These are phyloP conservation scores for Colletotrichum trifolii DNA, from an alignment of 2,329 filamentous ascomycete species.

Conservation along the genomic window DNA sequence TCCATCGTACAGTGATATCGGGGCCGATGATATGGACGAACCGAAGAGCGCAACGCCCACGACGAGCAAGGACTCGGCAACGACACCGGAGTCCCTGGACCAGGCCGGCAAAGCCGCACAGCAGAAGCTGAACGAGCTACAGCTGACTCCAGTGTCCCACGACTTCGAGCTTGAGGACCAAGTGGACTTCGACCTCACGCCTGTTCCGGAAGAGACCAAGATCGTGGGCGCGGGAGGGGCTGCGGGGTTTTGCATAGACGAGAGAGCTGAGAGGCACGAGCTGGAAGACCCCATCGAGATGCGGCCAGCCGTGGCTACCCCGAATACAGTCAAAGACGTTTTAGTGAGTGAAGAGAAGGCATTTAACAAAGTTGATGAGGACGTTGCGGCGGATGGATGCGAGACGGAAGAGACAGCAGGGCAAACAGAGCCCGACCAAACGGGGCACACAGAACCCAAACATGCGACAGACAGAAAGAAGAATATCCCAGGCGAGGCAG, in stretches of 20 bases:
- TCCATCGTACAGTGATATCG: slow-evolving; percentile 52
- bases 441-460: slow-evolving; percentile 39
- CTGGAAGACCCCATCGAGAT: slow-evolving; percentile 5
- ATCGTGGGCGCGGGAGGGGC: slow-evolving; percentile 11
- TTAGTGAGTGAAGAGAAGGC: neutral
- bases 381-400: neutral
- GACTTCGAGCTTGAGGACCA: slow-evolving; percentile 3
- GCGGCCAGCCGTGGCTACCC: slow-evolving; percentile 9
- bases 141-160: slow-evolving; percentile 33
- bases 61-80: slow-evolving; percentile 28
- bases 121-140: slow-evolving; percentile 31
- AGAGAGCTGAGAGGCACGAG: neutral
- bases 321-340: slow-evolving; percentile 20
- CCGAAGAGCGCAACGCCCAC: slow-evolving; percentile 35
- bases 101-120: slow-evolving; percentile 23
- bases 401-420: slow-evolving; percentile 16
- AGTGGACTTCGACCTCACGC: slow-evolving; percentile 20
- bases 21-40: slow-evolving; percentile 38
- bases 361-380: neutral
- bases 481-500: neutral
- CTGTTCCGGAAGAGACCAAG: slow-evolving; percentile 14
- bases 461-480: slow-evolving; percentile 25
- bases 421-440: slow-evolving; percentile 24
- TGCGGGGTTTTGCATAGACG: neutral
- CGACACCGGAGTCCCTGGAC: slow-evolving; percentile 23